phyloP scores from a whole-genome alignment of 176 grass and related monocot species.

The Rhynchospora tenuis region DNA sequence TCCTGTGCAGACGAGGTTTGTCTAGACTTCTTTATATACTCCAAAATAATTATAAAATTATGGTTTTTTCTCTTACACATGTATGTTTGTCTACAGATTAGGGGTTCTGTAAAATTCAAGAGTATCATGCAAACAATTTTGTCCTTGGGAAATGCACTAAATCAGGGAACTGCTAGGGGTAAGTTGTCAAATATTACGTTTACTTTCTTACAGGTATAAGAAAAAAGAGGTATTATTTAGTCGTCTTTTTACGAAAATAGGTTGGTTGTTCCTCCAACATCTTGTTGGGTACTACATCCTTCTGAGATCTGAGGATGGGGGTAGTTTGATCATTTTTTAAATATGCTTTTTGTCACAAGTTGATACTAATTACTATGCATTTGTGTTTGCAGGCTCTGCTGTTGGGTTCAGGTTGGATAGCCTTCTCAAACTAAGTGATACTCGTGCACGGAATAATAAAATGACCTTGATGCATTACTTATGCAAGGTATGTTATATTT shows the following conservation, averaged over 20 bases:
- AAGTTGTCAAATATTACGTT: conserved; percentile 30
- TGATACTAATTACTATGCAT: conserved; percentile 1
- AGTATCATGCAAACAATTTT: conserved; percentile 99
- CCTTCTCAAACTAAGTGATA: conserved; percentile 93
- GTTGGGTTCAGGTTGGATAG: conserved; percentile 99
- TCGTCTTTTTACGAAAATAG: neutral
- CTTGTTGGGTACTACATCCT: neutral
- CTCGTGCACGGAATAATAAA: conserved; percentile 95
- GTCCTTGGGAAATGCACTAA: conserved; percentile 97
- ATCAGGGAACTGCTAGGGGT: conserved; percentile 99
- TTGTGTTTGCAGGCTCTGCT: conserved; percentile 67
- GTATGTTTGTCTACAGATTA: conserved; percentile 57
- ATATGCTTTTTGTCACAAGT: neutral
- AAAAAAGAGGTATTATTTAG: neutral
- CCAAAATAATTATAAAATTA: conserved; percentile 18
- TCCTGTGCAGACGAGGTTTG: conserved; percentile 74
- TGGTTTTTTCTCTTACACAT: conserved; percentile 19
- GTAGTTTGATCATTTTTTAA: conserved; percentile 14
- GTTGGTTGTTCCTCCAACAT: neutral
- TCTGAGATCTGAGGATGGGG: neutral
- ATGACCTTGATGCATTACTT: conserved; percentile 99
- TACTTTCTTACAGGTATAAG: neutral
- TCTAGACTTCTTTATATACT: conserved; percentile 17
- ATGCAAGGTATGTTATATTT: conserved; percentile 58
- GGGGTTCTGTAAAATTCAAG: conserved; percentile 88